These are phyloP conservation scores for Pelargonium cotyledonis DNA, from an alignment of 441 rosid species.

Conservation along the genomic window DNA sequence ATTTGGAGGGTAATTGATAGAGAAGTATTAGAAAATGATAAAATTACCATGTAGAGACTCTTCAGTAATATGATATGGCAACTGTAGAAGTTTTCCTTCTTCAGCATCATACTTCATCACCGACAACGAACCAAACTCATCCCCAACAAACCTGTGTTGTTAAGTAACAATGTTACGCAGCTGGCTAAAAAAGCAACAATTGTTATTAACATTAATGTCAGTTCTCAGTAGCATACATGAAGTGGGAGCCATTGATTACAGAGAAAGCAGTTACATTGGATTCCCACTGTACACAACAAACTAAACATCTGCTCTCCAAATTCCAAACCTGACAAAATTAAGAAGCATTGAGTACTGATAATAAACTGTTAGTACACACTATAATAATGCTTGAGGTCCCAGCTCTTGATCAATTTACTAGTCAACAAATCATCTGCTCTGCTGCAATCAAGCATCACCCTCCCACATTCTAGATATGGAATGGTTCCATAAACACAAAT, in stretches of 20 bases:
- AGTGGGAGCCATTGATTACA: constrained; percentile 48
- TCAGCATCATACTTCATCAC: constrained; percentile 43
- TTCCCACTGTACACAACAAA: constrained; percentile 48
- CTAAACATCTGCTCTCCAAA: constrained; percentile 40
- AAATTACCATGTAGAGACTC: constrained; percentile 50
- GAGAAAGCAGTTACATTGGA: constrained; percentile 64
- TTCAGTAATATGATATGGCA: constrained; percentile 56
- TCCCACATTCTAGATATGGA: background rate
- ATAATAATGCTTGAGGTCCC: background rate
- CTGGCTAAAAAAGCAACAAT: constrained; percentile 4
- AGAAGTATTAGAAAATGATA: background rate
- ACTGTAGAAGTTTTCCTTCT: constrained; percentile 36
- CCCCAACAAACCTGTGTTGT: constrained; percentile 46
- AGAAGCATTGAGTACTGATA: background rate
- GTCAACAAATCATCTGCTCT: constrained; percentile 5
- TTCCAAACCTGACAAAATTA: constrained; percentile 52
- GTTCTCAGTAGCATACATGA: constrained; percentile 38
- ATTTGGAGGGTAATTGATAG: background rate
- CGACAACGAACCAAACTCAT: constrained; percentile 54
- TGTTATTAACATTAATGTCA: constrained; percentile 4
- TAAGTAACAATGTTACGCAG: constrained; percentile 15
- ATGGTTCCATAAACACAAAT: background rate
- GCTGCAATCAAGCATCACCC: background rate
- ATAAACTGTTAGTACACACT: background rate
- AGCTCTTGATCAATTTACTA: constrained; percentile 4